Evolutionary conservation across 768 basidiomycete species (phyloP), one percentile per base, ranked within the genome.

Genomic region (Boletus fagicola): DNA sequence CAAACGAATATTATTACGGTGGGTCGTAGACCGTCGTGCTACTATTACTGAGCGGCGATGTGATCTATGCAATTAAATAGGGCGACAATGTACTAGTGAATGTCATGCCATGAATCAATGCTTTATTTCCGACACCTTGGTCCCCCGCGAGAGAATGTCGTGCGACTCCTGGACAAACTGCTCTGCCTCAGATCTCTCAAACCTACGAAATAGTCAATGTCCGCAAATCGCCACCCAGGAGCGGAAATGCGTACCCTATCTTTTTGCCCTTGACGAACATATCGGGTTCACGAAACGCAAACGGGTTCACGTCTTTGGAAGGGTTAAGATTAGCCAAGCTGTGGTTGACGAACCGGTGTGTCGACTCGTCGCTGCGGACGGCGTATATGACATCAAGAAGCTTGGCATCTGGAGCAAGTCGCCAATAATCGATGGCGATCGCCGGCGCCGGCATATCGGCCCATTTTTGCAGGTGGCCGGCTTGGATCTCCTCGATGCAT

Each of bases 381-480:
- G 93, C 94, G 66, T 92, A 92, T 49, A 98, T 80, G 47, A 96
- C 88, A 65, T 98, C 96, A 20, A 92, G 76, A 57, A 98, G 75
- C 64, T 83, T 94, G 0, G 93, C 90, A 63, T 88, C 70, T 3
- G 82, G 74, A 3, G 72, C 68, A 33, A 96, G 79, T 24, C 94
- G 84, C 93, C 96, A 98, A 74, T 98, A 98, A 69, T 98, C 94
- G 60, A 92, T 94, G 9, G 95, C 90, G 68, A 98, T 96, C 65
- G 83, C 78, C 0, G 94, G 95, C 7, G 94, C 91, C 38, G 88
- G 81, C 65, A 78, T 73, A 66, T 88, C 76, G 31, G 79, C 76
- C 92, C 93, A 95, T 68, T 87, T 85, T 1, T 93, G 92, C 54
- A 96, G 77, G 49, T 79, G 83, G 16, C 92, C 92, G 5, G 79